phyloP scores from a whole-genome alignment of 2,329 filamentous ascomycete genomes.

The Pseudogymnoascus sp. region DNA sequence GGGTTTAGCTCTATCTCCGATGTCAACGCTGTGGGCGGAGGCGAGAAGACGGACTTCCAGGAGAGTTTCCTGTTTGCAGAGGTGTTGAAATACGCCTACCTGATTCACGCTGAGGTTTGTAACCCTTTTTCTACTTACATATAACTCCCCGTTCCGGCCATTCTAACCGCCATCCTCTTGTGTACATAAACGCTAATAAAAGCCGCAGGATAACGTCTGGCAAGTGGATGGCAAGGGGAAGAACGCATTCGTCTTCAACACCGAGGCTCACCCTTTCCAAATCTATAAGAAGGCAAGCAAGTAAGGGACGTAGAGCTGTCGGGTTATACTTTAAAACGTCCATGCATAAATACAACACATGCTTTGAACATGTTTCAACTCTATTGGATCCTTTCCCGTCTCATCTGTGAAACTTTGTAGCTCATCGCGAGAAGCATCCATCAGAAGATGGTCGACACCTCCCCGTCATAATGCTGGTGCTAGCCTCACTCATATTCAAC shows the following conservation, averaged over 20 bases:
- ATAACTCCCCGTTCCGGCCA: not conserved
- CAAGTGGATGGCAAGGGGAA: slow-evolving; percentile 43
- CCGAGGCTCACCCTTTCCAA: slow-evolving; percentile 56
- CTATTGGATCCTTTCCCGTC: not conserved
- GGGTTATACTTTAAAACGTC: not conserved
- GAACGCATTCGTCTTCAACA: slow-evolving; percentile 57
- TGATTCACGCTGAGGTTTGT: slow-evolving; percentile 43
- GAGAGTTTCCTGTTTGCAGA: slow-evolving; percentile 88
- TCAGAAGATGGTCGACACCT: not conserved
- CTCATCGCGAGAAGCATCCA: not conserved
- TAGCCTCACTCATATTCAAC: not conserved
- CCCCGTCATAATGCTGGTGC: not conserved
- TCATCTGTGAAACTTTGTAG: not conserved
- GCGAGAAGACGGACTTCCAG: slow-evolving; percentile 60
- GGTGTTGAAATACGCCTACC: slow-evolving; percentile 75
- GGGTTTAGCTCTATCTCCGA: slow-evolving; percentile 61
- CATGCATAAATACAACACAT: not conserved
- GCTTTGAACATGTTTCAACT: not conserved
- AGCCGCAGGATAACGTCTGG: slow-evolving; percentile 36
- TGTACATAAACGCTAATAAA: slow-evolving; percentile 6
- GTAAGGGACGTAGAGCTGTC: not conserved
- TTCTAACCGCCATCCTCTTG: not conserved
- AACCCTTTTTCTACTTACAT: not conserved
- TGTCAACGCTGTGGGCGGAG: slow-evolving; percentile 58
- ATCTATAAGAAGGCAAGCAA: slow-evolving; percentile 24